Conservation (phyloP, 2,329 filamentous ascomycete genomes). For the Aquanectria penicillioides region DNA sequence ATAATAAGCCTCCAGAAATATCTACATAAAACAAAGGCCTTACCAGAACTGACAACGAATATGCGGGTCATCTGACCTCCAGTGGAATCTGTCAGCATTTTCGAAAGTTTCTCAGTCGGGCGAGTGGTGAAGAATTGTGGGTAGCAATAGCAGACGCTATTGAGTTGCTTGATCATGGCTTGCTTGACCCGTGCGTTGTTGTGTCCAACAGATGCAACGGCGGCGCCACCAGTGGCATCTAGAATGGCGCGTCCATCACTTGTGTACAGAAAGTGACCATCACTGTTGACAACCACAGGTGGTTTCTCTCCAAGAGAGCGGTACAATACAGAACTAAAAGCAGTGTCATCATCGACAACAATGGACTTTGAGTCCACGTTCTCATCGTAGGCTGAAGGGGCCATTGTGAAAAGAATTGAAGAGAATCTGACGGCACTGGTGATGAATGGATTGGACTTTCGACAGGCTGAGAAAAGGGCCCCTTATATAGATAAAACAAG, state of each 20-base stretch:
- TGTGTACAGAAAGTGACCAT: conserved; percentile 26
- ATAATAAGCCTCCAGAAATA: neutral
- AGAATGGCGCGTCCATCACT: conserved; percentile 36
- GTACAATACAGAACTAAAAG: no score
- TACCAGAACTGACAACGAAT: conserved; percentile 20
- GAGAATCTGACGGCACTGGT: no score
- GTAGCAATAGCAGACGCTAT: conserved; percentile 34
- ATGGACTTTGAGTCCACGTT: no score
- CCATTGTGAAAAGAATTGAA: no score
- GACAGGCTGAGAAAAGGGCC: no score
- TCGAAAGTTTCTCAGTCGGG: conserved; percentile 29
- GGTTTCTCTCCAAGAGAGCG: no score
- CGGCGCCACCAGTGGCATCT: conserved; percentile 37
- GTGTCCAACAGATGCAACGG: conserved; percentile 37
- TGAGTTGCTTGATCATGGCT: conserved; percentile 31
- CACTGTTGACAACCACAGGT: no score
- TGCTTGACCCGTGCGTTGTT: conserved; percentile 35
- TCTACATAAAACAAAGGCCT: neutral
- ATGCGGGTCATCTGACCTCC: conserved; percentile 33
- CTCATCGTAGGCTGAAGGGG: no score
- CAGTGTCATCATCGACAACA: no score
- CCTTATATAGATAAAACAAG: no score
- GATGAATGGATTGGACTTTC: no score
- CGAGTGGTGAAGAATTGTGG: conserved; percentile 36
- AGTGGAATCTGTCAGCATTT: conserved; percentile 35